phyloP scores from a whole-genome alignment of 2,329 filamentous ascomycete species.

The Cladophialophora exuberans region DNA sequence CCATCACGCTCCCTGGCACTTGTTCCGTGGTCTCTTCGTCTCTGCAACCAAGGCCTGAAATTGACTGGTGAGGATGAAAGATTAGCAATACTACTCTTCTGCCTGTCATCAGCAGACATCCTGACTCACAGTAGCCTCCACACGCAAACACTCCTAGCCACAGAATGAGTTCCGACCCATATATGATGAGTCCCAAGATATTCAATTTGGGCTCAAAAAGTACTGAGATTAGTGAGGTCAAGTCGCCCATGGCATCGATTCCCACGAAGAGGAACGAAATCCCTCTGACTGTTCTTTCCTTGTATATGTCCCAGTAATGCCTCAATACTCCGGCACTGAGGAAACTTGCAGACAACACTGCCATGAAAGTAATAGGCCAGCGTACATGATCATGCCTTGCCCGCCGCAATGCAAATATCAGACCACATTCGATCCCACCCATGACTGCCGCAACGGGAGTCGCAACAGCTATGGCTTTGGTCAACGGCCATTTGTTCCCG shows the following conservation, averaged over 20 bases:
- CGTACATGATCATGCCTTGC: slow-evolving; percentile 49
- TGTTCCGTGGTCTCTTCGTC: slow-evolving; percentile 37
- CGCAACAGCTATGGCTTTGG: slow-evolving; percentile 54
- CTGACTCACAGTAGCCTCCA: slow-evolving; percentile 60
- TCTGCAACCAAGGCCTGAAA: slow-evolving; percentile 59
- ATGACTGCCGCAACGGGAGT: slow-evolving; percentile 58
- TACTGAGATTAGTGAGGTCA: slow-evolving; percentile 68
- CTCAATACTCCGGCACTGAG: slow-evolving; percentile 68
- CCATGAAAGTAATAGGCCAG: slow-evolving; percentile 71
- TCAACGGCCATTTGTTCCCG: slow-evolving; percentile 59
- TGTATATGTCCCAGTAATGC: slow-evolving; percentile 72
- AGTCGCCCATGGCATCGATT: slow-evolving; percentile 70
- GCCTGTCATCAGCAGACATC: slow-evolving; percentile 7
- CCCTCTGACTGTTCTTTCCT: slow-evolving; percentile 67
- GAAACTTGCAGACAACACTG: slow-evolving; percentile 64
- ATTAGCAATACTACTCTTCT: slow-evolving; percentile 16
- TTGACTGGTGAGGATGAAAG: slow-evolving; percentile 43
- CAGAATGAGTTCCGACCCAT: slow-evolving; percentile 65
- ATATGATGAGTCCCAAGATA: slow-evolving; percentile 67
- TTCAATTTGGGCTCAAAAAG: slow-evolving; percentile 64
- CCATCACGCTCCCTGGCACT: slow-evolving; percentile 23
- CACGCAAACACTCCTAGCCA: slow-evolving; percentile 70
- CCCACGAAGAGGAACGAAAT: slow-evolving; percentile 74
- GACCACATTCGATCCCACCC: slow-evolving; percentile 60
- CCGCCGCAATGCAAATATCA: slow-evolving; percentile 61